phyloP scores from a whole-genome alignment of 768 basidiomycete species.

The Agrocybe pediades region DNA sequence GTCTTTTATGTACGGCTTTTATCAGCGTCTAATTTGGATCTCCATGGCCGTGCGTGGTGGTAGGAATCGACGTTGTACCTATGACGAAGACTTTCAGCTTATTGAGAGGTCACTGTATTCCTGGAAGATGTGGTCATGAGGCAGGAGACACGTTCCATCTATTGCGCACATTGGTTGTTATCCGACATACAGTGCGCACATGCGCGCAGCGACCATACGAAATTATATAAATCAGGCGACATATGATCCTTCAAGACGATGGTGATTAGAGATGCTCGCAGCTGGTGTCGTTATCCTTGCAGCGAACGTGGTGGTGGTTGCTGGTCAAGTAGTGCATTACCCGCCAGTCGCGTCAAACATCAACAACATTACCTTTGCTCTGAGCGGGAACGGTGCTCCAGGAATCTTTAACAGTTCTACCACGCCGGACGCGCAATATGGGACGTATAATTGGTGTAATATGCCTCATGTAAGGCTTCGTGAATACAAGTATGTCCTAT shows the following conservation, averaged over 20 bases:
- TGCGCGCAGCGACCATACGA: not conserved
- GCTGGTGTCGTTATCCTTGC: constrained; percentile 13
- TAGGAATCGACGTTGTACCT: too few relatives aligned
- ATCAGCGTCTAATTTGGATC: too few relatives aligned
- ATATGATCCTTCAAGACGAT: not conserved
- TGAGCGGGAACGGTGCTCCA: constrained; percentile 44
- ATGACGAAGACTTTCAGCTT: too few relatives aligned
- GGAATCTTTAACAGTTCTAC: constrained; percentile 46
- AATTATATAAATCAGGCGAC: not conserved
- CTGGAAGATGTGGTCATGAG: too few relatives aligned
- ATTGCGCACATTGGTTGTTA: too few relatives aligned
- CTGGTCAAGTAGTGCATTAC: constrained; percentile 33
- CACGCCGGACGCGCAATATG: constrained; percentile 41
- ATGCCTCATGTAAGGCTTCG: constrained; percentile 50
- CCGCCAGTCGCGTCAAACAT: constrained; percentile 38
- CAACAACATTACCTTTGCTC: constrained; percentile 45
- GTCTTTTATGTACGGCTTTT: too few relatives aligned
- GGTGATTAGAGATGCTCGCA: constrained; percentile 17
- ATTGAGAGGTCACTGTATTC: too few relatives aligned
- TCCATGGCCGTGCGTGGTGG: too few relatives aligned
- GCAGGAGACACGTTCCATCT: too few relatives aligned
- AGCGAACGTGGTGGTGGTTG: constrained; percentile 14
- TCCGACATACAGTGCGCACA: too few relatives aligned
- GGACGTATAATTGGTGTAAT: constrained; percentile 54
- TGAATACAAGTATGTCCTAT: constrained; percentile 45